Evolutionary conservation across 176 grass and related monocot species (phyloP).

Genomic region (Lolium perenne): DNA sequence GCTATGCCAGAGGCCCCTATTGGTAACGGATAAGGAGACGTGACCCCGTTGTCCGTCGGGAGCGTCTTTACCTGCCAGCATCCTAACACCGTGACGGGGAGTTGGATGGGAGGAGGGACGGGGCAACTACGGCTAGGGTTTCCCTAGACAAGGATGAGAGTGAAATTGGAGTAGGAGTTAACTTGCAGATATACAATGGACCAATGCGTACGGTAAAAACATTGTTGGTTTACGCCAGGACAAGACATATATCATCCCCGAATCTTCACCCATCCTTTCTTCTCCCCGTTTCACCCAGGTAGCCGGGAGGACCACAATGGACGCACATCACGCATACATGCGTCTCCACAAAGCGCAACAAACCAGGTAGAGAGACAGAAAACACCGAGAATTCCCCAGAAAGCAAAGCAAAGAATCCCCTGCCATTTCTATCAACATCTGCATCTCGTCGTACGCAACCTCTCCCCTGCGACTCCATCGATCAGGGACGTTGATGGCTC

Average conservation of each 20-base stretch:
- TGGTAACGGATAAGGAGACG: too few relatives aligned
- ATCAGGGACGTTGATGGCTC: background rate
- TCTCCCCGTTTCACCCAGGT: background rate
- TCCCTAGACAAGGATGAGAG: too few relatives aligned
- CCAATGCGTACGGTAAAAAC: constrained; percentile 20
- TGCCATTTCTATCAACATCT: background rate
- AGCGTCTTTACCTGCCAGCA: too few relatives aligned
- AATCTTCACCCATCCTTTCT: background rate
- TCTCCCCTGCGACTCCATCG: background rate
- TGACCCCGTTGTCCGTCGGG: too few relatives aligned
- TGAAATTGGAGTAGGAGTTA: background rate
- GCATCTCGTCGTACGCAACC: constrained; percentile 31
- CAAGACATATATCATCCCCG: background rate
- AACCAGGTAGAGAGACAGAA: constrained; percentile 5
- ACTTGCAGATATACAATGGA: background rate
- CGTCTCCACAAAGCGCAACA: background rate
- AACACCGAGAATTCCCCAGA: constrained; percentile 39
- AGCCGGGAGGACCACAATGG: background rate
- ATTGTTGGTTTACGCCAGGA: background rate
- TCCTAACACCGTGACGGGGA: too few relatives aligned
- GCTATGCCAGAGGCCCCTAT: too few relatives aligned
- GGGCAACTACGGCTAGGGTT: too few relatives aligned
- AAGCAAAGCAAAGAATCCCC: constrained; percentile 25
- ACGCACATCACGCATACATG: constrained; percentile 3
- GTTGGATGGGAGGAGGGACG: too few relatives aligned